Evolutionary conservation across 805 yeast genomes (phyloP).

Genomic region (Lachancea sp.): DNA sequence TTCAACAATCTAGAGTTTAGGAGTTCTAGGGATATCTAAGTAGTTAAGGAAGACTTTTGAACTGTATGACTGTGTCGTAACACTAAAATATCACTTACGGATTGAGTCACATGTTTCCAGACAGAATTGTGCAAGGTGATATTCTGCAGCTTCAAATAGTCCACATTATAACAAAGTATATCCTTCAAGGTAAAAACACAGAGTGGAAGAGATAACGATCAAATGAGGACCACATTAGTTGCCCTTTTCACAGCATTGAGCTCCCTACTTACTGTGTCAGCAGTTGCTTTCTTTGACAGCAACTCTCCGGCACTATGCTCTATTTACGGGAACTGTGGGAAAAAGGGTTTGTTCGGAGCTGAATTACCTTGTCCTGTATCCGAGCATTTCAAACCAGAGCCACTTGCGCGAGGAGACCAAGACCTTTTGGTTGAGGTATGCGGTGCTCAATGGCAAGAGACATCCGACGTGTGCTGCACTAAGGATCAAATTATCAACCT

Average conservation of each 20-base stretch:
- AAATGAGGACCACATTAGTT: not conserved
- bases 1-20: no score
- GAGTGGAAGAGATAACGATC: not conserved
- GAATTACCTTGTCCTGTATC: constrained; percentile 77
- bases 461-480: constrained; percentile 62
- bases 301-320: constrained; percentile 27
- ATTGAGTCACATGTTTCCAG: no score
- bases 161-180: no score
- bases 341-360: constrained; percentile 68
- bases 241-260: not conserved
- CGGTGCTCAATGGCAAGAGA: constrained; percentile 58
- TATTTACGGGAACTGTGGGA: constrained; percentile 57
- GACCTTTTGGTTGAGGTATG: constrained; percentile 52
- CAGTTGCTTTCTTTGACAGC: constrained; percentile 3
- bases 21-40: no score
- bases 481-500: constrained; percentile 51
- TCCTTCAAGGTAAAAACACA: no score
- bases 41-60: no score
- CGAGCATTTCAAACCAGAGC: constrained; percentile 35
- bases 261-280: not conserved
- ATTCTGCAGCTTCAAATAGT: no score
- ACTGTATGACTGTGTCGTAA: no score
- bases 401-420: constrained; percentile 35
- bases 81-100: no score
- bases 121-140: no score